These are phyloP conservation scores for Perilla frutescens DNA, from an alignment of 257 asterid species.

Conservation along the genomic window DNA sequence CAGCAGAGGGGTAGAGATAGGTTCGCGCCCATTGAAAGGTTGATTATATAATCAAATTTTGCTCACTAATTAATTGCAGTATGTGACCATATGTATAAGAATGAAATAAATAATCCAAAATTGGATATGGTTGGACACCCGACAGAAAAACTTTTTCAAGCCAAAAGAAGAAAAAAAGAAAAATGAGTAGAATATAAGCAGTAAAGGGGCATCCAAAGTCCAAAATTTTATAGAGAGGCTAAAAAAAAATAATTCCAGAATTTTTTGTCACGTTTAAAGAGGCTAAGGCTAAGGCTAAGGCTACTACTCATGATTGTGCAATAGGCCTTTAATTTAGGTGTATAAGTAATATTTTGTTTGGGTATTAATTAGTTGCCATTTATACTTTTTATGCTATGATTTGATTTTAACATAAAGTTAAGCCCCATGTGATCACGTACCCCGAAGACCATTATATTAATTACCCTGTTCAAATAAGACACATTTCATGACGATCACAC, in stretches of 20 bases:
- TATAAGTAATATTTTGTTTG: constrained; percentile 13
- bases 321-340: constrained; percentile 23
- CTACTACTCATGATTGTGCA: constrained; percentile 31
- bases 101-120: not conserved
- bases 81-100: not conserved
- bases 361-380: constrained; percentile 38
- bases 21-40: too few species aligned
- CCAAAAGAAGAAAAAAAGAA: not conserved
- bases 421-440: constrained; percentile 55
- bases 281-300: not conserved
- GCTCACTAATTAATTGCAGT: too few species aligned
- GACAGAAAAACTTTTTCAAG: not conserved
- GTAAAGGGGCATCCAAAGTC: constrained; percentile 33
- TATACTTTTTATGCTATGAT: constrained; percentile 50
- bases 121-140: not conserved
- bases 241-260: not conserved
- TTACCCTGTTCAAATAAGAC: constrained; percentile 1
- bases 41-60: too few species aligned
- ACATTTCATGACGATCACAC: constrained; percentile 31
- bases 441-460: constrained; percentile 26
- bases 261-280: not conserved
- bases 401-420: constrained; percentile 42
- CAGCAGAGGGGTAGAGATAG: too few species aligned
- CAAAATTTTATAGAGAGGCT: not conserved
- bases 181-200: not conserved